Base-by-base conservation (phyloP, 306 rosid genomes). In the Ceratonia siliqua region DNA sequence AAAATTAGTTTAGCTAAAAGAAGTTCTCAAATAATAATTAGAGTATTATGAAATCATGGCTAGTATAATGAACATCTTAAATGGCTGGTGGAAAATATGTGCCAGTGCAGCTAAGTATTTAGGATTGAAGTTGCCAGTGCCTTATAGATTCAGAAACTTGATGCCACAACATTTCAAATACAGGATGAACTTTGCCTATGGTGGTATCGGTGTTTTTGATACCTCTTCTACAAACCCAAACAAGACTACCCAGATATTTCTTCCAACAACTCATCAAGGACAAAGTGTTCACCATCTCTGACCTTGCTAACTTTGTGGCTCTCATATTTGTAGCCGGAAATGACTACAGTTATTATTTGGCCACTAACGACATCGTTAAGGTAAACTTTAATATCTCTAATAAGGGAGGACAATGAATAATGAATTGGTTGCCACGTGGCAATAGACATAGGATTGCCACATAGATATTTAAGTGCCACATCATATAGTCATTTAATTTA, bases 171-270 rank as follows among this genome's bases (percentile, higher is more conserved):
- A 39, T 13, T 33, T 69, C 28, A 42, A 70, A 55, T 2, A 55
- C 0, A 86, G 90, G n/a, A 50, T 86, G 67, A 86, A 83, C 80
- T 86, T 86, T 43, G 90, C 90, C 3, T 68, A 52, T 24, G 88
- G 90, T 24, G 90, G 90, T 18, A 78, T 86, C 0, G 90, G 90
- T 4, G 90, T 81, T 1, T 78, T 83, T 15, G 25, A 86, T 8
- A 86, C 88, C 2, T 2, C 67, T 33, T 22, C 50, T 5, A 6
- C 30, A 6, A 52, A 12, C 20, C 84, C 90, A 48, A 86, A 83
- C 79, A 74, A 83, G 90, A 83, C 86, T 1, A 72, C 50, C 42
- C 90, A 86, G 35, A 83, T 86, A 56, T 61, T 53, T 61, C 59
- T 79, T 81, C 6, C 20, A 35, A 1, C 9, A 13, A 4, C 45